These are phyloP conservation scores for Harringtonia lauricola DNA, from an alignment of 2,329 filamentous ascomycete genomes.

Conservation along the genomic window DNA sequence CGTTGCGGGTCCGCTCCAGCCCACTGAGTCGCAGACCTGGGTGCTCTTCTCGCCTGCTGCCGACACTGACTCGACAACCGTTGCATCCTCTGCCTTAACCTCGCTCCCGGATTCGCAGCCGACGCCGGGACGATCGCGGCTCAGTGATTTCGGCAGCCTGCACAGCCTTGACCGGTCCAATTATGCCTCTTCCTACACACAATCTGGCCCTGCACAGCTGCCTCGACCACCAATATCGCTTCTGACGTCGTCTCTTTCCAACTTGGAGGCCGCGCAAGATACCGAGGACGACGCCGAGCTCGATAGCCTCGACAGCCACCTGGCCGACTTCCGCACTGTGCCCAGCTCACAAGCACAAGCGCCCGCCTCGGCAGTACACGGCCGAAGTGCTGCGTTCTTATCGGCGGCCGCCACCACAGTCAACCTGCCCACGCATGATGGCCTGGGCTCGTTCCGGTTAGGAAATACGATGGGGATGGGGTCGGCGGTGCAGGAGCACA, in stretches of 20 bases:
- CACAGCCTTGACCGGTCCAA: conserved; percentile 56
- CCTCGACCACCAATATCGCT: conserved; percentile 16
- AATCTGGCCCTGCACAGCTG: conserved; percentile 12
- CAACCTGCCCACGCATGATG: conserved; percentile 78
- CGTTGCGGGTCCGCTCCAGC: conserved; percentile 13
- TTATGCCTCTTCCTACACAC: conserved; percentile 6
- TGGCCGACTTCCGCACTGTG: conserved; percentile 72
- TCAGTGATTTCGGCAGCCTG: conserved; percentile 73
- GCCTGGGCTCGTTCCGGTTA: conserved; percentile 72
- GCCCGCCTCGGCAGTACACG: conserved; percentile 25
- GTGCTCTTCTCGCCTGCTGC: conserved; percentile 79
- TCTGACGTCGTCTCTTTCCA: conserved; percentile 14
- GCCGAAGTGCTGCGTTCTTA: conserved; percentile 11
- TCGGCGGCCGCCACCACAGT: conserved; percentile 3
- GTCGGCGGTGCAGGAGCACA: conserved; percentile 61
- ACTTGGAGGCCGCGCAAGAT: background rate
- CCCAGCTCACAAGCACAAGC: conserved; percentile 23
- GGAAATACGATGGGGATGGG: conserved; percentile 39
- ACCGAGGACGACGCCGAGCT: conserved; percentile 66
- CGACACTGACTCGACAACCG: conserved; percentile 43
- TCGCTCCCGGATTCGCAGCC: conserved; percentile 55
- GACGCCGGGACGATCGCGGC: conserved; percentile 57
- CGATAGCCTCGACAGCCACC: conserved; percentile 85
- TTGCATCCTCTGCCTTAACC: conserved; percentile 45
- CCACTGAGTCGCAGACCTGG: conserved; percentile 83